These are phyloP conservation scores for Blepharisma stoltei DNA, from an alignment of 73 alveolate genomes.

Conservation along the genomic window DNA sequence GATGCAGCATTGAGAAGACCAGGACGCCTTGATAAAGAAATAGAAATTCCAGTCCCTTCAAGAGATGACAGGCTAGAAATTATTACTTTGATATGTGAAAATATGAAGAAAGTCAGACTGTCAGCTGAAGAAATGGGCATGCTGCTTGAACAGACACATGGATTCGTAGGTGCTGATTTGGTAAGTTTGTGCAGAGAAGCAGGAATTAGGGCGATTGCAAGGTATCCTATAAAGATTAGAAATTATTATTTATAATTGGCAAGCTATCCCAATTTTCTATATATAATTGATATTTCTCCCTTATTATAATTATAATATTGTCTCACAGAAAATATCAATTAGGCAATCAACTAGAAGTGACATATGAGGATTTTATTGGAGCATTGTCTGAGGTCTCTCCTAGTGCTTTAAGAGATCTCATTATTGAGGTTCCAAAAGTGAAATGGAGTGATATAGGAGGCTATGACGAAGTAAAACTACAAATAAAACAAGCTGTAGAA, in stretches of 20 bases:
- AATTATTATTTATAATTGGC: background rate
- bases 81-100: slow-evolving; percentile 56
- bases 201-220: slow-evolving; percentile 37
- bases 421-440: slow-evolving; percentile 94
- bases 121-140: slow-evolving; percentile 33
- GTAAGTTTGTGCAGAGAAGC: slow-evolving; percentile 45
- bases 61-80: slow-evolving; percentile 70
- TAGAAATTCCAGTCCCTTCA: slow-evolving; percentile 79
- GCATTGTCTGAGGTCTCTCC: slow-evolving; percentile 83
- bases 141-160: slow-evolving; percentile 57
- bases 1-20: slow-evolving; percentile 69
- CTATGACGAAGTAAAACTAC: slow-evolving; percentile 84
- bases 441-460: slow-evolving; percentile 98
- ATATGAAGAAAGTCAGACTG: slow-evolving; percentile 38
- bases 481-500: slow-evolving; percentile 94
- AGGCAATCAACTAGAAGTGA: slow-evolving; percentile 35
- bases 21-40: slow-evolving; percentile 78
- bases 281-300: background rate
- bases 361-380: slow-evolving; percentile 51
- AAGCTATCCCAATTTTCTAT: background rate
- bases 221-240: background rate
- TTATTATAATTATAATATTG: too few relatives aligned
- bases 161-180: slow-evolving; percentile 60
- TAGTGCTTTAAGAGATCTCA: slow-evolving; percentile 79
- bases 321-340: too few relatives aligned